Base-by-base conservation (phyloP, 129 eudicot species). In the Escallonia rubra region DNA sequence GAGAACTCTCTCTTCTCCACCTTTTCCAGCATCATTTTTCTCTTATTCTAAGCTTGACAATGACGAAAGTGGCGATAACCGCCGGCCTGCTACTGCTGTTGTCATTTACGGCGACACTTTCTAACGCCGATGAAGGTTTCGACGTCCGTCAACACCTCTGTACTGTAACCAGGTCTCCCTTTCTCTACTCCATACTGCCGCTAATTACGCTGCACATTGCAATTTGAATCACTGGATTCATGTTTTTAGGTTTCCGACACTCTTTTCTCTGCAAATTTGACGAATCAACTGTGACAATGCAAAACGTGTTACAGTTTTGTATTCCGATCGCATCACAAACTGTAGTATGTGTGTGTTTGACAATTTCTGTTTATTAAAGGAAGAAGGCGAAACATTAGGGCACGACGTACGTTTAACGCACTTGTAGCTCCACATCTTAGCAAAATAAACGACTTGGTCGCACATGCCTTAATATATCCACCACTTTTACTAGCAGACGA, bases 81-180 rank as follows among this genome's bases (percentile, higher is more conserved):
- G 4, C 54, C 15, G 11, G 5, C 5, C 56, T 47, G n/a, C 13
- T 67, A 38, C 43, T 67, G 41, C 57, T 74, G 44, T 16, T 74
- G 16, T 62, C 8, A 55, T 63, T 49, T 50, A 10, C 48, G 10
- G 4, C 43, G 8, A 47, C 47, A 13, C 61, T n/a, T 81, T 71
- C 84, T 16, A 45, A 66, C 11, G 72, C 88, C 60, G 78, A 79
- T 48, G 78, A 75, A 52, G 39, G 39, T 16, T 90, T 90, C 75
- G 89, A 90, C 39, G 95, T 90, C 65, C 91, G 95, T 55, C 83
- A 72, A 50, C 97, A 90, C 61, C 83, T 90, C 12, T 76, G 91
- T 43, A 86, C 97, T 65, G 97, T 84, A 5, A 76, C 95, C 23
- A 75, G 97, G 97, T 86, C 16, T 8, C 61, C 61, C 43, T 69